Percentiles rank a stretch among this genome's conserved stretches.
These are phyloP conservation scores for Pseudogymnoascus sp. DNA, from an alignment of 2,329 filamentous ascomycete genomes.

Conservation along the genomic window DNA sequence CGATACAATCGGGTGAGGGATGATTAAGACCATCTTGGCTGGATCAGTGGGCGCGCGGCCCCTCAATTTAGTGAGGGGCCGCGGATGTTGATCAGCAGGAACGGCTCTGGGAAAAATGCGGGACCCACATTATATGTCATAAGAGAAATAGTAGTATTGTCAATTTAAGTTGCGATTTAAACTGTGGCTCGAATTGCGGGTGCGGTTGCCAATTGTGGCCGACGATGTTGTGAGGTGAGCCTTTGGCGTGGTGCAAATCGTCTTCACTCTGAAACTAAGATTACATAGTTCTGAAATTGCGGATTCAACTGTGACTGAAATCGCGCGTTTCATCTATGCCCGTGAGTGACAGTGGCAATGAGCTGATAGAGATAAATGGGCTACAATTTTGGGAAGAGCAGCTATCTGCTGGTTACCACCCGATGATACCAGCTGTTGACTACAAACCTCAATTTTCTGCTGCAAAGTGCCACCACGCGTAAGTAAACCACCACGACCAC, in stretches of 20 bases:
- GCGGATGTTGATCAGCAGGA: no score
- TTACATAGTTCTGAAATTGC: background rate
- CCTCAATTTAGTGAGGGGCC: background rate
- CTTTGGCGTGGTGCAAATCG: background rate
- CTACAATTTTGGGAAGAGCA: no score
- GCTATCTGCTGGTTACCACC: no score
- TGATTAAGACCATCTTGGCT: background rate
- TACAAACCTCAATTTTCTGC: no score
- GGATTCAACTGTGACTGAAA: background rate
- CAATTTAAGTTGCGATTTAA: no score
- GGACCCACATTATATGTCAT: background rate
- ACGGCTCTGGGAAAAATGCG: background rate
- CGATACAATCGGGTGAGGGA: no score
- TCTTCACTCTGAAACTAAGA: constrained; percentile 4
- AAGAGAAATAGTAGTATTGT: no score
- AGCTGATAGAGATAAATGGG: no score
- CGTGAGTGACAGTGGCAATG: background rate
- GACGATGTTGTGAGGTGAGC: background rate
- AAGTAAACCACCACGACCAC: no score
- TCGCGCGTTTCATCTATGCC: background rate
- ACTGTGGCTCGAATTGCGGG: no score
- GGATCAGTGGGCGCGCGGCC: background rate
- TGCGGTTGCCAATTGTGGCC: background rate
- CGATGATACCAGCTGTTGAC: no score
- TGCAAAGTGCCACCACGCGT: no score